A percentile compares a stretch with the other conserved stretches of the same genome.
Conservation (phyloP, 768 basidiomycete genomes). For the Boletus insuetus region DNA sequence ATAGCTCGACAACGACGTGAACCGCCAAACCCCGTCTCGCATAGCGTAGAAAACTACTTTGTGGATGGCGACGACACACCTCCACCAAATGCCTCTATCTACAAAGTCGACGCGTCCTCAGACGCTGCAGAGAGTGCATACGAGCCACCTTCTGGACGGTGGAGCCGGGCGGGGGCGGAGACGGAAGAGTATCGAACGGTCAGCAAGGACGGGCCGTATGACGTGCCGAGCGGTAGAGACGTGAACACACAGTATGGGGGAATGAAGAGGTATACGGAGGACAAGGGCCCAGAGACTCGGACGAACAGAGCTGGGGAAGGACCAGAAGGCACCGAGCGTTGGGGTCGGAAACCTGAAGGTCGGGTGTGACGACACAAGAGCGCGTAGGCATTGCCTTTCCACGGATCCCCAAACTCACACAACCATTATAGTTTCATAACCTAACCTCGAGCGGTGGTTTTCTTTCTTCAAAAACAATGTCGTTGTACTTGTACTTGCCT, state of each 20-base stretch:
- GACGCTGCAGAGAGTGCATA: constrained; percentile 47
- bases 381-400: neutral
- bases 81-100: constrained; percentile 38
- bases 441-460: neutral
- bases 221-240: constrained; percentile 6
- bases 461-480: neutral
- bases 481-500: neutral
- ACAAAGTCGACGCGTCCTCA: constrained; percentile 45
- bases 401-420: neutral
- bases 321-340: constrained; percentile 36
- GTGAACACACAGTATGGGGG: constrained; percentile 25
- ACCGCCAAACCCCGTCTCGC: constrained; percentile 12
- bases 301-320: constrained; percentile 35
- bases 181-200: constrained; percentile 31
- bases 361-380: constrained; percentile 7
- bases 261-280: constrained; percentile 8
- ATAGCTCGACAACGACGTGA: neutral
- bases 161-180: constrained; percentile 39
- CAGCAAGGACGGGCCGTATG: constrained; percentile 26
- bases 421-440: no score
- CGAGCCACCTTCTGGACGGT: constrained; percentile 47
- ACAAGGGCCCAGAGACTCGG: constrained; percentile 29
- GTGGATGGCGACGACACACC: constrained; percentile 48
- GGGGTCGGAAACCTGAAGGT: constrained; percentile 35
- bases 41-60: constrained; percentile 43